These are phyloP conservation scores for Vitis amurensis DNA, from an alignment of 164 flowering plant genomes.

Conservation along the genomic window DNA sequence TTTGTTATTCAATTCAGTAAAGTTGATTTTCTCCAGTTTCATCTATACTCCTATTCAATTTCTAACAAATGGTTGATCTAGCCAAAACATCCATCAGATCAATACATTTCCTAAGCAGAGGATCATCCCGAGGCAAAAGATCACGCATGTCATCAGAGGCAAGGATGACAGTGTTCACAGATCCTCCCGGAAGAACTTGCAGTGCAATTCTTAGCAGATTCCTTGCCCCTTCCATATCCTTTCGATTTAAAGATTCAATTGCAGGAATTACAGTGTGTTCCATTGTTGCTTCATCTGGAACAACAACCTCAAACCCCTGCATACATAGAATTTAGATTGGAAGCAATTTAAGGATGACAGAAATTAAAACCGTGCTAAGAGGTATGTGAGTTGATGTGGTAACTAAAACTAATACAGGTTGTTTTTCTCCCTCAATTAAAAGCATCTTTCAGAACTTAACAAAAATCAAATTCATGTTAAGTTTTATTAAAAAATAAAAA, in stretches of 20 bases:
- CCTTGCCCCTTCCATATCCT: conserved; percentile 35
- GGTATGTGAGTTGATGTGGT: too few relatives aligned
- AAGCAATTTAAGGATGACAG: too few relatives aligned
- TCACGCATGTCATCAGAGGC: conserved; percentile 35
- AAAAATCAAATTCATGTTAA: too few relatives aligned
- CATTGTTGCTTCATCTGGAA: conserved; percentile 45
- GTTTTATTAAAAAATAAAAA: too few relatives aligned
- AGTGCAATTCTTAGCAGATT: conserved; percentile 38
- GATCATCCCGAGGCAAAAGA: conserved; percentile 36
- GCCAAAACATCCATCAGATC: conserved; percentile 39
- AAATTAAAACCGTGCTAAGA: too few relatives aligned
- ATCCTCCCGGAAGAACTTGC: conserved; percentile 37
- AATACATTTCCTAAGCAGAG: conserved; percentile 36
- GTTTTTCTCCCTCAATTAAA: too few relatives aligned
- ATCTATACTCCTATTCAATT: too few relatives aligned
- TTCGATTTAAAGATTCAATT: conserved; percentile 28
- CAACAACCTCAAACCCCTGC: conserved; percentile 46
- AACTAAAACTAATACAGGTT: too few relatives aligned
- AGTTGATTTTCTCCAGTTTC: too few relatives aligned
- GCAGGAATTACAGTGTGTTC: conserved; percentile 36
- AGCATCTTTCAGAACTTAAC: too few relatives aligned
- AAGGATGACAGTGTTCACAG: conserved; percentile 36
- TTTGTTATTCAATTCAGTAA: too few relatives aligned
- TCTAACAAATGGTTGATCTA: conserved; percentile 26
- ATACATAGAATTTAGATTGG: too few relatives aligned